Conservation (phyloP, 352 stramenopile species). For the Chrysophaeum taylorii region DNA sequence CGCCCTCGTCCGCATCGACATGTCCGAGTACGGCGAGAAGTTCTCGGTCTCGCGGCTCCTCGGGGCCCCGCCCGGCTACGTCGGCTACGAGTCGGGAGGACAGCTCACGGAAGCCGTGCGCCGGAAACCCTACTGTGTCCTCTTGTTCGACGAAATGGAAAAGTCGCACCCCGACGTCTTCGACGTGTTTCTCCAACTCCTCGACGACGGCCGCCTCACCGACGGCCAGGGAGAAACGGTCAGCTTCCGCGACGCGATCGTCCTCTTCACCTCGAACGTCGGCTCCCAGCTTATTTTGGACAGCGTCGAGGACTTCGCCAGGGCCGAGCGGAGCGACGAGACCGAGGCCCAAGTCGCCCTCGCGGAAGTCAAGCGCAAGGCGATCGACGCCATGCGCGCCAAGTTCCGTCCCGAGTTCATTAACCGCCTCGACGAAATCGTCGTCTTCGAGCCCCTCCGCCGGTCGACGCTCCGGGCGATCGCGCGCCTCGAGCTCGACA, state of each 20-base stretch:
- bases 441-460: constrained; percentile 89
- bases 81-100: constrained; percentile 85
- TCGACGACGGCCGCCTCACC: constrained; percentile 83
- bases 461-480: constrained; percentile 80
- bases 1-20: constrained; percentile 86
- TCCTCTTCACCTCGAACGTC: constrained; percentile 95
- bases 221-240: constrained; percentile 84
- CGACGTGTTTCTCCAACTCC: constrained; percentile 85
- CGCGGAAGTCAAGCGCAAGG: constrained; percentile 46
- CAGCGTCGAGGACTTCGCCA: not conserved
- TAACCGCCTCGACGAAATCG: constrained; percentile 93
- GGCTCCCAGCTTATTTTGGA: constrained; percentile 79
- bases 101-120: constrained; percentile 87
- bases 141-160: constrained; percentile 96
- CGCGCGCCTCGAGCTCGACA: constrained; percentile 80
- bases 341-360: constrained; percentile 12
- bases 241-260: constrained; percentile 92
- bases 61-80: constrained; percentile 78
- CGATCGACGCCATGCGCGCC: constrained; percentile 65
- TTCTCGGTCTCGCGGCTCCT: constrained; percentile 79
- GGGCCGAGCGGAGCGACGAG: not conserved
- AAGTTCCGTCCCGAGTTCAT: constrained; percentile 95
- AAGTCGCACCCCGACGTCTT: constrained; percentile 92
- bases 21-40: constrained; percentile 95
- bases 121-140: constrained; percentile 80